Evolutionary conservation across 257 asterid species (phyloP).

Genomic region (Penstemon davidsonii): DNA sequence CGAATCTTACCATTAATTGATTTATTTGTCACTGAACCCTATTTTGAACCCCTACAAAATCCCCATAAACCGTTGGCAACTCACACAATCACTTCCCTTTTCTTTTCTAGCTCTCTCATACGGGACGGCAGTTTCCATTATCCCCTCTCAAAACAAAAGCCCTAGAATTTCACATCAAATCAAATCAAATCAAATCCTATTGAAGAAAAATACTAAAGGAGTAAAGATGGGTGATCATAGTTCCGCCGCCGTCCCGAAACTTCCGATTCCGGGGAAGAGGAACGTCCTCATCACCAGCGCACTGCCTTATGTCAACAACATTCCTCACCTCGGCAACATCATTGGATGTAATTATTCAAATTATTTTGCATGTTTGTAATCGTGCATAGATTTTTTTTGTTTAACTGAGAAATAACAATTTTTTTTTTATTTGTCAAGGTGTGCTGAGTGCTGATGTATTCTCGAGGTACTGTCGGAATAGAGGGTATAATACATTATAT

Average conservation of each 20-base stretch:
- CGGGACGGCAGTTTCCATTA: too few relatives aligned
- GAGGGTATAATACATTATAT: slow-evolving; percentile 77
- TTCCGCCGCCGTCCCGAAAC: slow-evolving; percentile 39
- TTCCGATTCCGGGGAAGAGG: slow-evolving; percentile 76
- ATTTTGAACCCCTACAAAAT: too few relatives aligned
- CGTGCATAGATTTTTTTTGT: background rate
- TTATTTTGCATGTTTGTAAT: background rate
- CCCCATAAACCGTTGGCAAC: too few relatives aligned
- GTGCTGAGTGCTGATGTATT: slow-evolving; percentile 97
- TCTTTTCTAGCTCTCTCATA: too few relatives aligned
- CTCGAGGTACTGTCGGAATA: slow-evolving; percentile 80
- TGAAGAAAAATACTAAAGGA: too few relatives aligned
- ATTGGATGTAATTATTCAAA: slow-evolving; percentile 43
- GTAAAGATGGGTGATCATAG: too few relatives aligned
- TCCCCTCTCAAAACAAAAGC: too few relatives aligned
- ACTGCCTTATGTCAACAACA: slow-evolving; percentile 89
- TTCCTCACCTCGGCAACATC: slow-evolving; percentile 98
- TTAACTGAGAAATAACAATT: slow-evolving; percentile 2
- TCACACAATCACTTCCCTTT: too few relatives aligned
- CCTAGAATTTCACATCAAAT: too few relatives aligned
- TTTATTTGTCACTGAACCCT: too few relatives aligned
- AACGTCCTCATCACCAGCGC: slow-evolving; percentile 91
- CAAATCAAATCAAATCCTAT: too few relatives aligned
- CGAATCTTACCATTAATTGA: too few relatives aligned
- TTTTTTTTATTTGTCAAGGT: slow-evolving; percentile 43